These are phyloP conservation scores for Trichophaea hybrida DNA, from an alignment of 2,329 filamentous ascomycete genomes.

Conservation along the genomic window DNA sequence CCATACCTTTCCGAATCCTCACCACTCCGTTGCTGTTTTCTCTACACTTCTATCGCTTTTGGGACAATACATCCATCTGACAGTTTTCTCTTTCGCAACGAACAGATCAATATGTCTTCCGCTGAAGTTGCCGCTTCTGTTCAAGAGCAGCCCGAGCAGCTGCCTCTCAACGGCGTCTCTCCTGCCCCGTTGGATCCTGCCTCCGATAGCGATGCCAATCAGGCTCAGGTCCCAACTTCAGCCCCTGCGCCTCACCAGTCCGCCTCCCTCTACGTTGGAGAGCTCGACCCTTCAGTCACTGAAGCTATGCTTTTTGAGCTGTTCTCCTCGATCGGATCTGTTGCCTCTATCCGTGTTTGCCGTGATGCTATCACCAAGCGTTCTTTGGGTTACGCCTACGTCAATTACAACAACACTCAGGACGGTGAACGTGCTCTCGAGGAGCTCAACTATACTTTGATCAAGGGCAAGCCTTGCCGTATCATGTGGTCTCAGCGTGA, in stretches of 20 bases:
- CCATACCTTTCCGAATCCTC: neutral
- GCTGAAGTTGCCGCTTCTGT: conserved; percentile 16
- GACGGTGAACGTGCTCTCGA: conserved; percentile 98
- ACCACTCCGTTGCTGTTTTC: neutral
- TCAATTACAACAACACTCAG: conserved; percentile 97
- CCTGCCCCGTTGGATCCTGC: conserved; percentile 37
- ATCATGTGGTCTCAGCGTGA: conserved; percentile 99
- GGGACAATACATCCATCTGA: neutral
- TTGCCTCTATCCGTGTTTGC: conserved; percentile 98
- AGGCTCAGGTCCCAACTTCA: conserved; percentile 42
- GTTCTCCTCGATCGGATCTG: conserved; percentile 97
- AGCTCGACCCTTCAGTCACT: conserved; percentile 93
- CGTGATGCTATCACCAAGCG: conserved; percentile 96
- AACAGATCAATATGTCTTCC: conserved; percentile 13
- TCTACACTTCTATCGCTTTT: neutral
- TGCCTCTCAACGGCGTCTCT: conserved; percentile 15
- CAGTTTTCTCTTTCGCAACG: neutral
- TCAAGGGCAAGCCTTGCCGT: conserved; percentile 96
- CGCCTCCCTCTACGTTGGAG: conserved; percentile 95
- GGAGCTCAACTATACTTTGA: conserved; percentile 98
- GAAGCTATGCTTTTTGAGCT: conserved; percentile 99
- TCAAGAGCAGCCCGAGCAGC: conserved; percentile 22
- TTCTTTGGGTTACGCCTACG: conserved; percentile 97
- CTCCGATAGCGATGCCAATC: conserved; percentile 44
- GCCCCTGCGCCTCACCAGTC: conserved; percentile 64